Evolutionary conservation across 2,329 filamentous ascomycete species (phyloP).

Genomic region (Hortaea sp.): DNA sequence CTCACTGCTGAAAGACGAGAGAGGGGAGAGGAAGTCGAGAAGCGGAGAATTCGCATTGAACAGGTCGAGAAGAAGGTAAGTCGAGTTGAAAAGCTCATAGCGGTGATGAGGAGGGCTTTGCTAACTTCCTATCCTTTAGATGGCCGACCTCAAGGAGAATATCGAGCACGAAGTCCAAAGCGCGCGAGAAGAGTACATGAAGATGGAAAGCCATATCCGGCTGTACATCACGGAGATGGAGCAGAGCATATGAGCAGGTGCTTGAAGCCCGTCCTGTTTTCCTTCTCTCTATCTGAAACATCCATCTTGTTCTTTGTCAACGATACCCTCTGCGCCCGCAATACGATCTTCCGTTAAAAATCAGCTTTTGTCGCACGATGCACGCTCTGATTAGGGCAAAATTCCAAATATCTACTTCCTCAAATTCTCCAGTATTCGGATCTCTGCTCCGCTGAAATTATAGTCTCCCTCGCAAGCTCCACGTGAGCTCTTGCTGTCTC

Average conservation of each 20-base stretch:
- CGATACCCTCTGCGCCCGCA: no score
- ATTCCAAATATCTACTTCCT: no score
- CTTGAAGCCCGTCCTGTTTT: background rate
- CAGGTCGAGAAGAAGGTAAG: slow-evolving; percentile 96
- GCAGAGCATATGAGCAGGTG: slow-evolving; percentile 52
- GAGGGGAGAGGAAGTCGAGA: slow-evolving; percentile 86
- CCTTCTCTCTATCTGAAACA: no score
- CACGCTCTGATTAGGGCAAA: no score
- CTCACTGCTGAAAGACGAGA: slow-evolving; percentile 76
- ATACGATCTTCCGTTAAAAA: no score
- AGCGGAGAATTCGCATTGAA: slow-evolving; percentile 83
- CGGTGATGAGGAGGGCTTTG: background rate
- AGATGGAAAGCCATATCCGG: slow-evolving; percentile 95
- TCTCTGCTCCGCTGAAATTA: no score
- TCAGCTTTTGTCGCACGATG: no score
- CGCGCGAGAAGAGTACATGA: slow-evolving; percentile 88
- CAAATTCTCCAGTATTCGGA: no score
- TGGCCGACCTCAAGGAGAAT: slow-evolving; percentile 94
- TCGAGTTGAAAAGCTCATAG: slow-evolving; percentile 3
- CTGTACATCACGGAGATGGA: slow-evolving; percentile 99
- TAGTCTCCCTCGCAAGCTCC: no score
- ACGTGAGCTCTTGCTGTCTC: no score
- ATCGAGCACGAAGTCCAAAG: slow-evolving; percentile 89
- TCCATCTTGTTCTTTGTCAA: no score
- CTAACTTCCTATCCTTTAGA: slow-evolving; percentile 43